phyloP scores from a whole-genome alignment of 371 early-diverging fungal species.

The Haplosporangium sp. region DNA sequence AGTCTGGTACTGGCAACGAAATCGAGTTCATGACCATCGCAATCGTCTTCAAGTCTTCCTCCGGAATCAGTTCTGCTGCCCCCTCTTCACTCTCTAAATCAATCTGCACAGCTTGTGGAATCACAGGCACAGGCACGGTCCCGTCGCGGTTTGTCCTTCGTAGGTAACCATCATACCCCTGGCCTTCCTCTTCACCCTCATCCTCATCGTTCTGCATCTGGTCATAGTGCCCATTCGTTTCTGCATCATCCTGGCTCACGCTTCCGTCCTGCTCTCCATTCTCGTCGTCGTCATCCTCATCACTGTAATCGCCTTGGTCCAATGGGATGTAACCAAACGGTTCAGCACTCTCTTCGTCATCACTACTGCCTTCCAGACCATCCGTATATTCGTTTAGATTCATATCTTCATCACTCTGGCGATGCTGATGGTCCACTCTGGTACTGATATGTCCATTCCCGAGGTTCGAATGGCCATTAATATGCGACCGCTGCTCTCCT shows the following conservation, averaged over 20 bases:
- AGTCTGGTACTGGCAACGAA: conserved; percentile 42
- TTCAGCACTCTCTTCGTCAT: conserved; percentile 13
- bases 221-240: neutral
- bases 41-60: conserved; percentile 46
- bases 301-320: conserved; percentile 21
- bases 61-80: conserved; percentile 31
- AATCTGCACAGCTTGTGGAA: conserved; percentile 32
- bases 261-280: neutral
- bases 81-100: conserved; percentile 7
- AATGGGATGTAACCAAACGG: conserved; percentile 46
- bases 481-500: neutral
- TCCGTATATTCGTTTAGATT: neutral
- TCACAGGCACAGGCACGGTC: conserved; percentile 29
- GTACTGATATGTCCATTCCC: neutral
- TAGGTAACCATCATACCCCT: conserved; percentile 49
- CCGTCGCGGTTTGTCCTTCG: conserved; percentile 15
- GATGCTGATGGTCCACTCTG: neutral
- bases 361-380: conserved; percentile 14
- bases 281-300: conserved; percentile 16
- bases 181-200: conserved; percentile 21
- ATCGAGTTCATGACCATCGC: conserved; percentile 45
- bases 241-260: neutral
- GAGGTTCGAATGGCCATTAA: neutral
- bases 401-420: neutral
- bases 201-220: conserved; percentile 19